Evolutionary conservation across 2,329 filamentous ascomycete species (phyloP).

Genomic region (Incumbomyces delicatus): DNA sequence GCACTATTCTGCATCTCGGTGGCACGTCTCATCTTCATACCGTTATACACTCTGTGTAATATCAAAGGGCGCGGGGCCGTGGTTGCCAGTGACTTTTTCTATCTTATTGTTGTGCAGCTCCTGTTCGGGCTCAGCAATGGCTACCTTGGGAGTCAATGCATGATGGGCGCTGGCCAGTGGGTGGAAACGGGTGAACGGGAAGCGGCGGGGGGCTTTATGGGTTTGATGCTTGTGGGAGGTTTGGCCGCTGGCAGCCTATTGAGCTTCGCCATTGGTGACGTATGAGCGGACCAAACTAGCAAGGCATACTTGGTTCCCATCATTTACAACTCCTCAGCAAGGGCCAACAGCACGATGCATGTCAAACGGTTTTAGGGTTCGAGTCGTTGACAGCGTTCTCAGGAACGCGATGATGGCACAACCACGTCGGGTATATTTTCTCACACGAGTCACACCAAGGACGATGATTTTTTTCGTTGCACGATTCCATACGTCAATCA

Average conservation of each 20-base stretch:
- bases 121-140: conserved; percentile 79
- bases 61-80: conserved; percentile 64
- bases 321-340: no score
- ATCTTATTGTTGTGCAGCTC: conserved; percentile 72
- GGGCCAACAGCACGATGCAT: no score
- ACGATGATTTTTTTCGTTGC: no score
- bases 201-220: conserved; percentile 90
- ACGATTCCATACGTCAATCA: no score
- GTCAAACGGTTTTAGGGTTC: no score
- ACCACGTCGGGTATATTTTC: no score
- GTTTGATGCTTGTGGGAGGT: conserved; percentile 74
- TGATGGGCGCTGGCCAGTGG: conserved; percentile 81
- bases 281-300: conserved; percentile 4
- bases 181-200: conserved; percentile 76
- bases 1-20: conserved; percentile 59
- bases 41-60: conserved; percentile 85
- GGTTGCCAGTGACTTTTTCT: conserved; percentile 76
- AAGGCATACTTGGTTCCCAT: no score
- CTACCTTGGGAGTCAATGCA: conserved; percentile 74
- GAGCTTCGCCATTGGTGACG: conserved; percentile 62
- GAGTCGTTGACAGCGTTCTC: no score
- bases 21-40: conserved; percentile 60
- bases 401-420: no score
- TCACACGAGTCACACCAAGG: no score
- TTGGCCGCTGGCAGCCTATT: conserved; percentile 76